Percentiles rank a stretch among this genome's conserved stretches.
These are phyloP conservation scores for Venturiaceae sp. DNA, from an alignment of 2,329 filamentous ascomycete genomes.

Conservation along the genomic window DNA sequence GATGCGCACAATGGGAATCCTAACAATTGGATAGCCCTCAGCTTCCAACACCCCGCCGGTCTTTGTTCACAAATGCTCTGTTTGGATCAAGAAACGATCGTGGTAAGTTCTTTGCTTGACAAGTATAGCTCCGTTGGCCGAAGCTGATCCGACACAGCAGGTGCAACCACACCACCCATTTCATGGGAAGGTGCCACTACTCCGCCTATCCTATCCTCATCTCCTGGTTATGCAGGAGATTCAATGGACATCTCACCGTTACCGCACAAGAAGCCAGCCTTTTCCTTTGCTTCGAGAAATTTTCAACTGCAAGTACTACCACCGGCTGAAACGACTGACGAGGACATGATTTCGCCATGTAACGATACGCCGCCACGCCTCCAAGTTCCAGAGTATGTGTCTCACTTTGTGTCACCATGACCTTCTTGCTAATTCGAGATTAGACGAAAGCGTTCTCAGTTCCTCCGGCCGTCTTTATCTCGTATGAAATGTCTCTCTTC, in stretches of 20 bases:
- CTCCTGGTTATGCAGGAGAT: constrained; percentile 62
- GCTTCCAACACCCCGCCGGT: constrained; percentile 71
- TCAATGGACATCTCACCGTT: constrained; percentile 91
- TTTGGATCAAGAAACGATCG: constrained; percentile 48
- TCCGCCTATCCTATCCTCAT: constrained; percentile 75
- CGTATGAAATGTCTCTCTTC: constrained; percentile 3
- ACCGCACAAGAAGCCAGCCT: constrained; percentile 68
- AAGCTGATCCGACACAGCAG: constrained; percentile 20
- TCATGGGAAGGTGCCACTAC: constrained; percentile 61
- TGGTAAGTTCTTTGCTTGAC: constrained; percentile 46
- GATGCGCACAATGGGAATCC: background rate
- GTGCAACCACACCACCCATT: constrained; percentile 32
- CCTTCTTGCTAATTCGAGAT: background rate
- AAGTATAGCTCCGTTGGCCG: background rate
- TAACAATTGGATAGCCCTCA: constrained; percentile 53
- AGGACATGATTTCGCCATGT: constrained; percentile 30
- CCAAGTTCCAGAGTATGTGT: constrained; percentile 21
- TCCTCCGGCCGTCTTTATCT: constrained; percentile 5
- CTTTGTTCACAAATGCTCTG: constrained; percentile 68
- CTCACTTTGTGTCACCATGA: background rate
- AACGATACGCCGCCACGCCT: background rate
- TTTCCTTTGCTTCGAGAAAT: constrained; percentile 50
- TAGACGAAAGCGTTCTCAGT: constrained; percentile 5
- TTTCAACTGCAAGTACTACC: constrained; percentile 39
- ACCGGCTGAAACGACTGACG: constrained; percentile 42